phyloP scores from a whole-genome alignment of 2,329 filamentous ascomycete species.

The Chrysoporthe austroafricana region DNA sequence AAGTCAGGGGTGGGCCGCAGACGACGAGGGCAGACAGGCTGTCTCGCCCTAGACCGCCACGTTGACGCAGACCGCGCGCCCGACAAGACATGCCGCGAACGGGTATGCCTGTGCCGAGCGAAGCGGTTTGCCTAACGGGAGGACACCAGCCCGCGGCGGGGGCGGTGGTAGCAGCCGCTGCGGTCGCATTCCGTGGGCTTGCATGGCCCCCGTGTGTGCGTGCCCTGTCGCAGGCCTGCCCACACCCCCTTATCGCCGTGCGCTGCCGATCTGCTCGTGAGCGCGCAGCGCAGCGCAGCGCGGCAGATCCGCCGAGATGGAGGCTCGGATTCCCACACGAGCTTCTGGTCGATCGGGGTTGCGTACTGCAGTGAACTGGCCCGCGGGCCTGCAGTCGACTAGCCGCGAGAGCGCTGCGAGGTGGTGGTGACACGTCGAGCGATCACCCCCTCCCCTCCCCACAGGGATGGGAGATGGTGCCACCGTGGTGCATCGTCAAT shows the following conservation, averaged over 20 bases:
- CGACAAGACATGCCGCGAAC: no score
- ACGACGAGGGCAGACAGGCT: not conserved
- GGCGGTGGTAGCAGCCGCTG: not conserved
- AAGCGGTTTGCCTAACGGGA: no score
- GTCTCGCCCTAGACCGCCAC: constrained; percentile 2
- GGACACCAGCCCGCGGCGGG: no score
- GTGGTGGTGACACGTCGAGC: not conserved
- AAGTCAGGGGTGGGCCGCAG: not conserved
- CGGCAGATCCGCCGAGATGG: no score
- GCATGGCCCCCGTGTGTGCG: not conserved
- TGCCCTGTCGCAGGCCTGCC: not conserved
- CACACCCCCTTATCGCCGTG: constrained; percentile 3
- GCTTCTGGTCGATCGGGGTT: not conserved
- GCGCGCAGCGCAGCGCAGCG: not conserved
- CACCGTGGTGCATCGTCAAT: not conserved
- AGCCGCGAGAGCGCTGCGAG: not conserved
- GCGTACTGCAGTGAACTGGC: not conserved
- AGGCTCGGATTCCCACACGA: not conserved
- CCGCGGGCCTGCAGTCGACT: no score
- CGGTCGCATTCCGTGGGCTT: not conserved
- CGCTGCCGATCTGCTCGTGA: constrained; percentile 1
- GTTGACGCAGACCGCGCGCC: not conserved
- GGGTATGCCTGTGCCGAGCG: no score
- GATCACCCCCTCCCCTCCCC: not conserved
- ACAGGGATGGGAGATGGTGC: not conserved